Evolutionary conservation across 2,329 filamentous ascomycete species (phyloP), one percentile per base, ranked within the genome.

Genomic region (Xylariaceae sp.): DNA sequence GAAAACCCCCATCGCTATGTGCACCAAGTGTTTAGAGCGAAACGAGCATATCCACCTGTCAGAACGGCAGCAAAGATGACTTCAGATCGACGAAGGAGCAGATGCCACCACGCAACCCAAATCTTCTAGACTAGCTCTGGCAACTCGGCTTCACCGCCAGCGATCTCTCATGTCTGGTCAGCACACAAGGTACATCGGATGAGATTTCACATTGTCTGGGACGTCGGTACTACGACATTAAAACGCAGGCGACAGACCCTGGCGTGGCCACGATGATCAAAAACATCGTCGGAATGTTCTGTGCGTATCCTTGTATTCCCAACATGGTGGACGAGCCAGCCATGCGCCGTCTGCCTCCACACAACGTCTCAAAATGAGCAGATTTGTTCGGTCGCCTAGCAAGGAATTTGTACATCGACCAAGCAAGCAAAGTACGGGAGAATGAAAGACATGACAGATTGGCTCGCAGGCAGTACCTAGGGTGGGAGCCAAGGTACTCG

Each of bases 251-350:
- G 38, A 43, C 41, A 48, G 51, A 49, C 53, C 53, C 48, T 51
- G 53, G 41, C 45, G 41, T 44, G 48, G 51, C 52, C 48, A 54
- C 54, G 48, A 54, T 56, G 54, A 56, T 56, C 51, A 44, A 54
- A 35, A 52, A 47, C 42, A 44, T 49, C 45, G 51, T 40, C 46
- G 54, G 51, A 52, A 49, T 56, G 47, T 52, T 42, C 41, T 44
- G 51, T 43, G 45, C 46, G 45, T 45, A 40, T 41, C 40, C 47
- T 41, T 39, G 42, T 53, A 36, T 22, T 47, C 45, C 44, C 18
- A 45, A 38, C 14, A 19, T 48, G 30, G 39, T 39, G 9, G 39
- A 27, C 22, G 22, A 27, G 22, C 22, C 22, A 27, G 22, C 22
- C 22, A 27, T 27, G 22, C 22, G 22, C 22, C 22, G 22, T 27